Conservation (phyloP, 1,139 yeast species). For the Hansenula sp. region DNA sequence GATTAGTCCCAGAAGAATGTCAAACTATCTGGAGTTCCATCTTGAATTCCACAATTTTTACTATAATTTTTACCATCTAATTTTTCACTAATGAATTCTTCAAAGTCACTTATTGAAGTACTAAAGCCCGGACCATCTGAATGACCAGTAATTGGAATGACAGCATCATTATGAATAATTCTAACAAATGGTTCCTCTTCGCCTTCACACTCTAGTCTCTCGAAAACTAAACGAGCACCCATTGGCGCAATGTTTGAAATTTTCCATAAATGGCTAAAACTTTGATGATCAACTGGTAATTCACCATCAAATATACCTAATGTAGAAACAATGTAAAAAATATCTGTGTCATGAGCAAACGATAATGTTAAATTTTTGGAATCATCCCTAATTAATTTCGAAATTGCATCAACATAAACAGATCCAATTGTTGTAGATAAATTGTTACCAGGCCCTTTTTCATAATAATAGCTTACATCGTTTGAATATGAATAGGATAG, state of each 20-base stretch:
- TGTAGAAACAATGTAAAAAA: conserved; percentile 31
- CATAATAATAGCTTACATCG: conserved; percentile 43
- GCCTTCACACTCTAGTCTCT: conserved; percentile 37
- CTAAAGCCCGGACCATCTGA: conserved; percentile 50
- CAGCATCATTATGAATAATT: conserved; percentile 52
- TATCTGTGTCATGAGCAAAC: conserved; percentile 20
- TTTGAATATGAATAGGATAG: conserved; percentile 39
- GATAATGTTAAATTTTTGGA: conserved; percentile 9
- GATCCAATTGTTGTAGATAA: conserved; percentile 42
- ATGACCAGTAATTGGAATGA: conserved; percentile 45
- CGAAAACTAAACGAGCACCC: conserved; percentile 51
- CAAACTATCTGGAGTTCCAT: conserved; percentile 9
- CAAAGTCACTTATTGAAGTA: conserved; percentile 33
- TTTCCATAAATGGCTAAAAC: conserved; percentile 41
- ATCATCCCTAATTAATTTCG: conserved; percentile 31
- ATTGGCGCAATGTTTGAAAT: conserved; percentile 49
- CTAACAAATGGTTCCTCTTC: conserved; percentile 30
- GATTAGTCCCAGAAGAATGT: conserved; percentile 15
- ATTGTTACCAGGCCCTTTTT: conserved; percentile 48
- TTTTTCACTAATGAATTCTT: conserved; percentile 9
- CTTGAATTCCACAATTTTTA: conserved; percentile 13
- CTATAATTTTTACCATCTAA: conserved; percentile 11
- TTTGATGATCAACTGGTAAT: conserved; percentile 31
- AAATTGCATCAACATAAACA: conserved; percentile 45
- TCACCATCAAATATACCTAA: conserved; percentile 37